These are phyloP conservation scores for Fusarium sp. DNA, from an alignment of 2,329 filamentous ascomycete species.

Conservation along the genomic window DNA sequence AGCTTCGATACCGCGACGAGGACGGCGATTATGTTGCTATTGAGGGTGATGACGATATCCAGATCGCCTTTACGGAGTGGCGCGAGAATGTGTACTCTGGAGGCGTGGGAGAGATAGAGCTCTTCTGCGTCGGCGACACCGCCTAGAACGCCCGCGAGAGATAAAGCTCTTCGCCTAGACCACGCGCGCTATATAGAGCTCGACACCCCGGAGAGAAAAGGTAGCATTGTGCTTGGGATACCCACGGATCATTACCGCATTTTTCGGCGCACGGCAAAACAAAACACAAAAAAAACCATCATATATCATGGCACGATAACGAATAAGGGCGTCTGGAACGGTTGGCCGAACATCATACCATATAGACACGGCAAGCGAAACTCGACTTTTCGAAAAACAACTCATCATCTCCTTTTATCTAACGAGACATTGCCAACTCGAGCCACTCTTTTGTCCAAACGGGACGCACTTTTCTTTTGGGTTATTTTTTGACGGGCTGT, in stretches of 20 bases:
- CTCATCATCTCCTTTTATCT: constrained; percentile 31
- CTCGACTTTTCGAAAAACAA: constrained; percentile 15
- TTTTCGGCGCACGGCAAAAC: constrained; percentile 47
- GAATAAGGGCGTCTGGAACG: constrained; percentile 43
- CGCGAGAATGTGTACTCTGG: constrained; percentile 75
- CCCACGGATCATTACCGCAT: constrained; percentile 48
- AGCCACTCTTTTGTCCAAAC: constrained; percentile 26
- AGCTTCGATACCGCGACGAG: constrained; percentile 89
- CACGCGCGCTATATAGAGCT: constrained; percentile 75
- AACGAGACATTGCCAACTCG: constrained; percentile 30
- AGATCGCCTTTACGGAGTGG: constrained; percentile 96
- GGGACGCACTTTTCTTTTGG: constrained; percentile 39
- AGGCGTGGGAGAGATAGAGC: constrained; percentile 88
- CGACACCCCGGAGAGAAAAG: constrained; percentile 27
- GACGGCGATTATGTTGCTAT: constrained; percentile 95
- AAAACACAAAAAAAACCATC: constrained; percentile 40
- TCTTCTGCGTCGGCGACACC: constrained; percentile 76
- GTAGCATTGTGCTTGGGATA: constrained; percentile 46
- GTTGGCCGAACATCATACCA: constrained; percentile 39
- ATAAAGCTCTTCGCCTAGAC: constrained; percentile 54
- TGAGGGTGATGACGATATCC: constrained; percentile 94
- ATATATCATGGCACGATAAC: constrained; percentile 44
- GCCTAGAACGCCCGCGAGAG: constrained; percentile 34
- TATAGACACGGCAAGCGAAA: constrained; percentile 51
- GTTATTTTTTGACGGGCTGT: constrained; percentile 23